Base-by-base conservation (phyloP, 2,329 filamentous ascomycete genomes). In the Aspergillus viridinutans region DNA sequence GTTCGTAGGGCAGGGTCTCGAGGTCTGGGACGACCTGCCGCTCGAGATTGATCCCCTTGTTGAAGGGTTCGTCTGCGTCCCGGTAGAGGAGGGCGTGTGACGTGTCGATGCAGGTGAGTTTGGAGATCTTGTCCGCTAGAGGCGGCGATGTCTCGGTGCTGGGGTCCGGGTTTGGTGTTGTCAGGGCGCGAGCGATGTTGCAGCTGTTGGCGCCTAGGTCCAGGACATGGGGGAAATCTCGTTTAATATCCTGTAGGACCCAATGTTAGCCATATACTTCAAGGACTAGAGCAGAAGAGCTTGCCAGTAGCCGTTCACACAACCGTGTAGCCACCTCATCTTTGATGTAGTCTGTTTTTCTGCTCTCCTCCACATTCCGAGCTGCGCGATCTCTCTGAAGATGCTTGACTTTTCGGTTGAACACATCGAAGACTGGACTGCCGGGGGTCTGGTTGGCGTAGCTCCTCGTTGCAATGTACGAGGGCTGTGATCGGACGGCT, bases 181-280 rank as follows among this genome's bases (percentile, higher is more conserved):
- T 88, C 49, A 97, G 83, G 56, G 90, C 89, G 61, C 88, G 86
- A 21, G 92, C 92, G 59, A 99, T 86, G 74, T 97, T 96, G 82
- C 93, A 97, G 60, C 93, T 90, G 73, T 97, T 96, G 60, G 94
- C 93, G 60, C 94, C 94, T 32, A 97, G 86, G 74, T 99, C 94
- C 59, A 99, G 88, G 25, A 92, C 91, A 63, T 85, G 83, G 48
- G 89, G 85, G 67, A 96, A 97, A 56, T 86, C 81, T 32, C 94
- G 89, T 67, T 96, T 96, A 78, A 99, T 95, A 71, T 97, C 92
- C 90, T 92, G 8, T 35, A 9, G 9, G 12, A 17, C 45, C 28
- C 49, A 55, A 64, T 42, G 53, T 21, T 50, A 14, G 20, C 35
- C 69, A 50, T 68, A 60, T 51, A 20, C 45, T 40, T 55, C 9